Base-by-base conservation (phyloP, 192 early-diverging fungal genomes). In the Backusella westeae region DNA sequence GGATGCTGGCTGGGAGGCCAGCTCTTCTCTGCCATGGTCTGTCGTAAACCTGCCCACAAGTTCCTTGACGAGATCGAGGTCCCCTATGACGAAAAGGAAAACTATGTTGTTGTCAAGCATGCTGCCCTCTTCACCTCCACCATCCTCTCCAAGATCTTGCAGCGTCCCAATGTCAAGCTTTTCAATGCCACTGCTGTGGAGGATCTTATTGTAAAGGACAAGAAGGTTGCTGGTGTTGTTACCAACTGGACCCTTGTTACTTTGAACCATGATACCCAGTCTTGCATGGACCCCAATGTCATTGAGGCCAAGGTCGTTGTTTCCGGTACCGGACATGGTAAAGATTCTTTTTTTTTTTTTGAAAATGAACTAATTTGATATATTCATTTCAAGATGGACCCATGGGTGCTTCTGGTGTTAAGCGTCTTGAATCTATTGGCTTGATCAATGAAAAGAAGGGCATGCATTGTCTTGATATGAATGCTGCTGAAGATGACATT, bases 201-300 rank as follows among this genome's bases (percentile, higher is more conserved):
- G 77, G 91, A 93, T 75, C 79, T 93, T 71, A 89, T 93, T 46
- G 89, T 93, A 76, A 83, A 83, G 77, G 80, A 86, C 34, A 83
- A 85, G 6, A 88, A 87, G 56, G 81, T 90, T 52, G 77, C 85
- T 38, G 91, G 91, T 81, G 89, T 90, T 15, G 91, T 91, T 67
- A 91, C 91, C 73, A 93, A 93, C 87, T 93, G 91, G 91, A 88
- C 91, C 63, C 77, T 93, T 56, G 91, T 93, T 29, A 84, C 91
- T 34, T 69, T 87, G 21, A 78, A 87, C 41, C 86, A 89, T 56
- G 82, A 86, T 52, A 89, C 85, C 19, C 73, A 70, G 36, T 82
- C 85, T 10, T 91, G 91, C 85, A 93, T 93, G 91, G 91, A 93
- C 75, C 91, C 91, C n/a, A 88, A 90, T 52, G 86, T 87, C 34